Evolutionary conservation across 2,329 filamentous ascomycete species (phyloP), one percentile per base, ranked within the genome.

Genomic region (Colletotrichum coccodes): DNA sequence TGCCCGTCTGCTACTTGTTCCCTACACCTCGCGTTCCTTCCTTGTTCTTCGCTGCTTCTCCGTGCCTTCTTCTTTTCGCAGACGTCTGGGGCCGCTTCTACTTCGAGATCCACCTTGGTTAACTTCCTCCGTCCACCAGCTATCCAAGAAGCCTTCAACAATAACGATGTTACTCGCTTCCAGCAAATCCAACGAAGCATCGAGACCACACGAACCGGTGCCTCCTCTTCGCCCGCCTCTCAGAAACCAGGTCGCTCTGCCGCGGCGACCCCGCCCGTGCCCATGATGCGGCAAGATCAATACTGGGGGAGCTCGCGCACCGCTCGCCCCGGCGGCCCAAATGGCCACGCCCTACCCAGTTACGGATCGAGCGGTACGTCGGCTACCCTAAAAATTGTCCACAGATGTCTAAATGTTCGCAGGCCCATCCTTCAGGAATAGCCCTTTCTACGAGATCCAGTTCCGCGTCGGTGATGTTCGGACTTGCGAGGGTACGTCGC

Each of bases 381-480:
- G 12, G 34, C 28, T 21, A 7, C 21, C 18, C 18, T 38, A 40
- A 38, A 12, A 38, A 3, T 61, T 9, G 21, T 28, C 12, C 8
- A 38, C 23, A 53, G 44, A n/a, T 11, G 30, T 36, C 54, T 60
- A 56, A 65, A 18, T 49, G 12, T 28, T 11, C 23, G 9, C 36
- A 70, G 71, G 70, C 3, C 64, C 64, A 23, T 65, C 71, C 12
- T 86, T 85, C 82, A 95, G 93, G 75, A 79, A 89, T 4, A 97
- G 94, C 75, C 95, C 96, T 0, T 99, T 98, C 79, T 98, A 95
- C 76, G 88, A 88, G 12, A 85, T 95, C 36, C 78, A 90, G 52
- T 84, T 89, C 62, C 86, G 89, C 32, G 80, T 98, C 6, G 89
- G 93, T 6, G 82, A 85, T 8, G 82, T 91, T 21, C 86, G 89